phyloP scores from a whole-genome alignment of 176 grass and related monocot species.

The Juncus effusus region DNA sequence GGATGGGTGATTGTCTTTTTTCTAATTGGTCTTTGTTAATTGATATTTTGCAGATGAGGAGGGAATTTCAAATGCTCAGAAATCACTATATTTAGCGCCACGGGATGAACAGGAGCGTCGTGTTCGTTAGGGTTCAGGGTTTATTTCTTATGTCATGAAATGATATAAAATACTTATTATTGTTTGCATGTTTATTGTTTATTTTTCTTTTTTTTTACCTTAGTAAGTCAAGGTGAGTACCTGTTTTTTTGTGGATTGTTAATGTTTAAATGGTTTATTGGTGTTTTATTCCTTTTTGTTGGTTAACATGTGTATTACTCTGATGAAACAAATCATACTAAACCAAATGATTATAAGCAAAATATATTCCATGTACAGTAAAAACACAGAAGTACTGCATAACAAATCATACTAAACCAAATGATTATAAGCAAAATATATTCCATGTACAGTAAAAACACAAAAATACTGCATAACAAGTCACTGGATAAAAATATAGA shows the following conservation, averaged over 20 bases:
- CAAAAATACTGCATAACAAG: no score
- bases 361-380: no score
- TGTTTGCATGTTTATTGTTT: neutral
- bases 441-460: no score
- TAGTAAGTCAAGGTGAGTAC: neutral
- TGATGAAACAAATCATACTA: no score
- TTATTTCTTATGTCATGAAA: neutral
- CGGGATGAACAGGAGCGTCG: conserved; percentile 48
- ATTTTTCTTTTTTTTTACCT: neutral
- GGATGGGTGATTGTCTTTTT: conserved; percentile 2
- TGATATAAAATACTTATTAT: no score
- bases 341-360: no score
- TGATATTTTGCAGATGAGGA: conserved; percentile 32
- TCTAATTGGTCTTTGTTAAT: neutral
- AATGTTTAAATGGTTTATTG: conserved; percentile 15
- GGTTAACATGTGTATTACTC: neutral
- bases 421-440: no score
- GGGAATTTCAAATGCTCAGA: conserved; percentile 84
- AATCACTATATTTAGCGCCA: conserved; percentile 64
- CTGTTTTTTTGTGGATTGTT: neutral
- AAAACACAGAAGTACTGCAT: no score
- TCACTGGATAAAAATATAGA: no score
- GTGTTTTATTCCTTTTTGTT: neutral
- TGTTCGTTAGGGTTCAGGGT: conserved; percentile 26
- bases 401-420: no score